phyloP scores from a whole-genome alignment of 345 rosid genomes.

The Hevea brasiliensis region DNA sequence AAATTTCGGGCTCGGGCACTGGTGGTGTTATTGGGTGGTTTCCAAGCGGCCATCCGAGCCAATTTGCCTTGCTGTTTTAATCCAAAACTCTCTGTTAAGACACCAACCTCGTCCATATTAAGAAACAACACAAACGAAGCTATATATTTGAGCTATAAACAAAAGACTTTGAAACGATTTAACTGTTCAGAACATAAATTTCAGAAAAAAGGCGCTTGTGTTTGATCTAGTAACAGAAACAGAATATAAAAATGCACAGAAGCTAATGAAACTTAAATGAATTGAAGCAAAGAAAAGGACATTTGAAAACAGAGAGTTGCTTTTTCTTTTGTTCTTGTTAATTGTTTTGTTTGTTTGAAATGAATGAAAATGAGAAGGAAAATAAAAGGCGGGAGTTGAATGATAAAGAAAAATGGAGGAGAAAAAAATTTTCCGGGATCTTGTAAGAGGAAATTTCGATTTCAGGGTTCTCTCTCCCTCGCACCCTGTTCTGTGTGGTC shows the following conservation, averaged over 20 bases:
- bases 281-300: not conserved
- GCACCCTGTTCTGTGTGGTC: too few species aligned
- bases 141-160: not conserved
- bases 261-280: not conserved
- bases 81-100: conserved; percentile 76
- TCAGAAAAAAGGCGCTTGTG: not conserved
- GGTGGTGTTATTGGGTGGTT: conserved; percentile 31
- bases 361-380: not conserved
- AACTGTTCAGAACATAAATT: not conserved
- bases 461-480: not conserved
- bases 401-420: conserved; percentile 13
- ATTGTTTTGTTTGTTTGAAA: not conserved
- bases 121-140: not conserved
- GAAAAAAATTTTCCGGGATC: conserved; percentile 14
- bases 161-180: not conserved
- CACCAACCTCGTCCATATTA: conserved; percentile 78
- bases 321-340: not conserved
- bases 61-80: conserved; percentile 84
- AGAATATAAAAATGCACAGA: not conserved
- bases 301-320: conserved; percentile 5
- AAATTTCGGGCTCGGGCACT: conserved; percentile 30
- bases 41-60: conserved; percentile 76
- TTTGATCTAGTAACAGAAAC: conserved; percentile 2
- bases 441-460: conserved; percentile 6
- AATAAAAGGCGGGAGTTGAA: conserved; percentile 22